A percentile compares a stretch with the other conserved stretches of the same genome.
Evolutionary conservation across 1,284 basidiomycete genomes (phyloP).

Genomic region (Leccinum laetum): DNA sequence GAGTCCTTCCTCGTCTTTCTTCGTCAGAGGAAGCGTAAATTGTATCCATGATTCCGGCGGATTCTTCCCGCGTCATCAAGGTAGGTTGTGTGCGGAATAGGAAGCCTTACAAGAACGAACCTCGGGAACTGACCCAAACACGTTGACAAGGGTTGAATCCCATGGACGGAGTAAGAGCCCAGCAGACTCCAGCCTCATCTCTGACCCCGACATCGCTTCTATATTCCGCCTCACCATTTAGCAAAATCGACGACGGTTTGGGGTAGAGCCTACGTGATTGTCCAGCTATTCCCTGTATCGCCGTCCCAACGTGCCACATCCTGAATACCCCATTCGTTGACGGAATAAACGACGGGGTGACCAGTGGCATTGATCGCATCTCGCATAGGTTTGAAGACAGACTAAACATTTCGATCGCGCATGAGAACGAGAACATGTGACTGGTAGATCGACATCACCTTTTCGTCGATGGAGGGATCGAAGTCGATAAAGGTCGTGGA

Average conservation of each 20-base stretch:
- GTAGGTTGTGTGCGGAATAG: too few relatives aligned
- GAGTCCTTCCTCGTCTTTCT: too few relatives aligned
- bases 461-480: conserved; percentile 2
- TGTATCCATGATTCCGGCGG: too few relatives aligned
- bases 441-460: not conserved
- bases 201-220: conserved; percentile 45
- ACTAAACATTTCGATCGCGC: not conserved
- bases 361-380: conserved; percentile 34
- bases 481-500: not conserved
- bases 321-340: conserved; percentile 55
- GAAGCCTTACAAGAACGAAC: too few relatives aligned
- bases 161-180: too few relatives aligned
- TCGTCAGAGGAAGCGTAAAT: too few relatives aligned
- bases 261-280: conserved; percentile 36
- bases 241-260: not conserved
- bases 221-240: not conserved
- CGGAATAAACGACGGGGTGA: conserved; percentile 49
- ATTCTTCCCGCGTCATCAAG: too few relatives aligned
- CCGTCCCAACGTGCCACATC: conserved; percentile 38
- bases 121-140: too few relatives aligned
- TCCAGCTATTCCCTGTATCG: conserved; percentile 40
- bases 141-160: too few relatives aligned
- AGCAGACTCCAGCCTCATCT: too few relatives aligned
- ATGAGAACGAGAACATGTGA: not conserved
- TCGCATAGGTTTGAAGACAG: conserved; percentile 5